Base-by-base conservation (phyloP, 495 filamentous ascomycete species). In the Xylaria telfairii region DNA sequence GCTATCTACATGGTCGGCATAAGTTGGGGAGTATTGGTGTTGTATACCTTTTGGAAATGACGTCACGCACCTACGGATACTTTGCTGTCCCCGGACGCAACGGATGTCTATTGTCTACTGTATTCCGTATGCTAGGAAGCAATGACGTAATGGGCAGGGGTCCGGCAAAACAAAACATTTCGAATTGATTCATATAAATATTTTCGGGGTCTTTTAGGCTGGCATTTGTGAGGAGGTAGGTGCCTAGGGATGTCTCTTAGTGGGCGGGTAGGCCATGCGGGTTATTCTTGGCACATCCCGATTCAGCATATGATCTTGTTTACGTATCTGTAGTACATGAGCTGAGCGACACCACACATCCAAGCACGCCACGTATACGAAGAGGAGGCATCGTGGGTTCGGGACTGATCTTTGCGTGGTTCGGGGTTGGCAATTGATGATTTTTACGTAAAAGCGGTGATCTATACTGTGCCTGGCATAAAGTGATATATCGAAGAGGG, bases 371-470 rank as follows among this genome's bases (percentile, higher is more conserved):
- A 59, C 56, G 17, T 10, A 59, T 13, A 9, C 19, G 8, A 30
- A 15, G 0, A 17, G 30, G 54, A n/a, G 54, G 54, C n/a, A 59
- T 59, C 54, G 54, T 59, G 56, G 15, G 37, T 37, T 37, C 7
- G 19, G 17, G 19, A 59, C 56, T 59, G 32, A 21, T 13, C 19
- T 37, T 59, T 59, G 0, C 32, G 54, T 12, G 30, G 19, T 37
- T 37, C 54, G 30, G 54, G 17, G 28, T 59, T 59, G 17, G 54
- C 17, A 10, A 21, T 59, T 59, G 30, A 59, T 59, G 54, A 34
- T 21, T 59, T 59, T 59, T 59, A 59, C 56, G 56, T 59, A 59
- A 59, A 4, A 39, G 7, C 2, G 56, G 32, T 21, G 32, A 59
- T 59, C 56, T 37, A 37, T 59, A 37, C 56, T 37, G 32, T 37